Evolutionary conservation across 1,284 basidiomycete species (phyloP).

Genomic region (Ganoderma leucocontextum): DNA sequence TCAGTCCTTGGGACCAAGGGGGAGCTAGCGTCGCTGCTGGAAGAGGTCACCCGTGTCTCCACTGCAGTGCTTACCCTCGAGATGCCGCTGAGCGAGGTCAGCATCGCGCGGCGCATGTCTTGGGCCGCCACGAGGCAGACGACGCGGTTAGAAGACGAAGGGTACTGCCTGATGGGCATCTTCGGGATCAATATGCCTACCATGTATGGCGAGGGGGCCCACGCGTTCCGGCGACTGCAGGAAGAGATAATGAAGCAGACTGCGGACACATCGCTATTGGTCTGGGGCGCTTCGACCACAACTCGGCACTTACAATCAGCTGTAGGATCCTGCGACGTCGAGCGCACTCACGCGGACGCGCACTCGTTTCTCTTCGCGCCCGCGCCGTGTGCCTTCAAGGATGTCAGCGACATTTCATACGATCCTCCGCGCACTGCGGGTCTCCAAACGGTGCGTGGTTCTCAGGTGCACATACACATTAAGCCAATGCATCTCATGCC

Average conservation of each 20-base stretch:
- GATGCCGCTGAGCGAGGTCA: neutral
- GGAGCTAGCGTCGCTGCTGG: neutral
- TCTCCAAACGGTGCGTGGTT: too few relatives aligned
- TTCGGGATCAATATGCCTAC: neutral
- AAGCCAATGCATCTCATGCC: neutral
- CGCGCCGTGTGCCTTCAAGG: neutral
- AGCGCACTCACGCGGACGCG: neutral
- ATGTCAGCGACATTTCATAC: neutral
- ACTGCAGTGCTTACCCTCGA: neutral
- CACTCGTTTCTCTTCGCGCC: neutral
- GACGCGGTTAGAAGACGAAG: neutral
- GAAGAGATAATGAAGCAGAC: neutral
- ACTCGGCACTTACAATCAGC: too few relatives aligned
- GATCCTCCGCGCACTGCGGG: too few relatives aligned
- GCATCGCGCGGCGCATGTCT: slow-evolving; percentile 1
- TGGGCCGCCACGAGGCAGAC: neutral
- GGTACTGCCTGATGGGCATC: neutral
- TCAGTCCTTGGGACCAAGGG: neutral
- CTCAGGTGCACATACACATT: neutral
- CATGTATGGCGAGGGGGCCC: neutral
- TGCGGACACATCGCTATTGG: neutral
- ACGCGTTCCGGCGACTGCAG: neutral
- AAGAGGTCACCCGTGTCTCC: neutral
- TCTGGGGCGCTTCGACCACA: neutral
- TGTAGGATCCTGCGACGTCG: too few relatives aligned